Conservation (phyloP, 192 early-diverging fungal genomes). For the Cladochytrium replicatum region DNA sequence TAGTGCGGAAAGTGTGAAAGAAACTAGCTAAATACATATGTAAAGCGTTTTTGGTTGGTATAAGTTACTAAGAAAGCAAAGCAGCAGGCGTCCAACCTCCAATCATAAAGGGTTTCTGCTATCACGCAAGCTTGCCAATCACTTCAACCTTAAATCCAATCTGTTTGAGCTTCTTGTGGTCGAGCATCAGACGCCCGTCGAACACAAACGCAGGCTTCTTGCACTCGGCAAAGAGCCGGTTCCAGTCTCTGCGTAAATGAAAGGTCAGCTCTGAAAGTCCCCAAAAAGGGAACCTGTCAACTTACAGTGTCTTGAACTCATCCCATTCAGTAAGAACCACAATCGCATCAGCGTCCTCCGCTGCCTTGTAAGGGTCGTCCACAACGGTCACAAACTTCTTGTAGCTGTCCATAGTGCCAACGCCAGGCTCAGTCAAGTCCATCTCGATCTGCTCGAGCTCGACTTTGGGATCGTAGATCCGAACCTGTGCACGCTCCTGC, state of each 20-base stretch:
- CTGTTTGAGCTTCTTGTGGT: conserved; percentile 45
- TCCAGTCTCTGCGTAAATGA: conserved; percentile 49
- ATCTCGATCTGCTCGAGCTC: conserved; percentile 53
- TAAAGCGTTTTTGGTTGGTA: too few species aligned
- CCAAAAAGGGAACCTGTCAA: neutral
- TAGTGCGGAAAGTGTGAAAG: too few species aligned
- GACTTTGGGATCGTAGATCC: conserved; percentile 89
- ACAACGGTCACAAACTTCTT: conserved; percentile 57
- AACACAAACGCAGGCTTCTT: conserved; percentile 80
- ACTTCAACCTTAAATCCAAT: conserved; percentile 72
- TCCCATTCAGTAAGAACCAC: conserved; percentile 84
- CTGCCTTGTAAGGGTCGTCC: conserved; percentile 56
- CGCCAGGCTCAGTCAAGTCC: conserved; percentile 42
- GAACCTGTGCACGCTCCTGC: conserved; percentile 61
- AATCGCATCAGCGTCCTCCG: conserved; percentile 61
- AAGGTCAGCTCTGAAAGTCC: conserved; percentile 4
- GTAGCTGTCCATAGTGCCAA: conserved; percentile 26
- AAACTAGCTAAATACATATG: too few species aligned
- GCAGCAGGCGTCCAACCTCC: too few species aligned
- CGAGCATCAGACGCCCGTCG: conserved; percentile 80
- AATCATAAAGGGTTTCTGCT: neutral
- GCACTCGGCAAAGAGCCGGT: conserved; percentile 56
- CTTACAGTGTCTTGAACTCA: conserved; percentile 65
- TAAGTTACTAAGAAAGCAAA: too few species aligned
- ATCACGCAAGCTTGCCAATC: conserved; percentile 46